Base-by-base conservation (phyloP, 1,284 basidiomycete genomes). In the Melampsora medusae region DNA sequence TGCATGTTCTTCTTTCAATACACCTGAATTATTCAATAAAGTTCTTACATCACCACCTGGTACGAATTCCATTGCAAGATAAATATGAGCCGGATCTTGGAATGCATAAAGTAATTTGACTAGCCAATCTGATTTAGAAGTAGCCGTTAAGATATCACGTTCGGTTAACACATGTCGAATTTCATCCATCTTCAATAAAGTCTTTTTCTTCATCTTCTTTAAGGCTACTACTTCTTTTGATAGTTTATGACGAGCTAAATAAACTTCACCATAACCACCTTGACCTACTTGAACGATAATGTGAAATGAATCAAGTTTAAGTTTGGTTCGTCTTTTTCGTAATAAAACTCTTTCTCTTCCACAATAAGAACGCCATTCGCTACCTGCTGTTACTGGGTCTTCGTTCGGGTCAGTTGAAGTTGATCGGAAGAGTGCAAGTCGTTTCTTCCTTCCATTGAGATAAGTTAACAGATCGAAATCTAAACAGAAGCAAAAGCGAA, bases 11-110 rank as follows among this genome's bases (percentile, higher is more conserved):
- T 97, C 93, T 83, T 96, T 96, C 75, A 99, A 86, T 0, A 97
- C 93, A 46, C 94, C 95, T 0, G 93, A 94, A 82, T 97, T 97
- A 85, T 97, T 97, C 67, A 97, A 87, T 48, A 97, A 87, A 0
- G 94, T 97, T 10, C 95, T 88, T 85, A 97, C 97, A 82, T 97
- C 94, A 69, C 94, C 94, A 49, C 94, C 94, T 1, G 94, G 94
- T 16, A 97, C 94, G 82, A 96, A 97, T 86, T 99, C 97, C 94
- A 97, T 97, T 0, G 94, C 94, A 67, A 97, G 90, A 82, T 95
- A 97, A 35, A 97, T 93, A 80, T 90, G 87, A 77, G 91, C 86
- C 0, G 88, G 85, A 82, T 97, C 94, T 83, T 97, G 94, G 85
- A 97, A 97, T 0, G 94, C 94, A 82, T 97, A 97, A 4, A 97